phyloP scores from a whole-genome alignment of 2,329 filamentous ascomycete species.

The Aspergillaceae sp. region DNA sequence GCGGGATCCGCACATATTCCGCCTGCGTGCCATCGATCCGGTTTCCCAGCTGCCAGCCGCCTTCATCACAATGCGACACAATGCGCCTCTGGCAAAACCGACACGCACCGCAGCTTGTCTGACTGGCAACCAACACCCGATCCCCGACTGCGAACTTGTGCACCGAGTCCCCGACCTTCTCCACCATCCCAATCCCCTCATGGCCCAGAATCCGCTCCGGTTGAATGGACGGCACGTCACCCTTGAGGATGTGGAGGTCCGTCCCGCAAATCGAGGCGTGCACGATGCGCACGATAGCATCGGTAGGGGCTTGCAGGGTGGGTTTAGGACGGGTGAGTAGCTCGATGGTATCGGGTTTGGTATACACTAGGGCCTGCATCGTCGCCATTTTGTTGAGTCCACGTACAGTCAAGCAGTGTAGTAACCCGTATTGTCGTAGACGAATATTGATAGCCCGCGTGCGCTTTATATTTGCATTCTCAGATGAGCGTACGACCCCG shows the following conservation, averaged over 20 bases:
- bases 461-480: too few relatives aligned
- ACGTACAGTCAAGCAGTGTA: not conserved
- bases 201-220: conserved; percentile 44
- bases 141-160: conserved; percentile 42
- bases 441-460: too few relatives aligned
- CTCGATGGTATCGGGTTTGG: conserved; percentile 23
- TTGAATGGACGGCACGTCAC: conserved; percentile 42
- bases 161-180: conserved; percentile 39
- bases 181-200: conserved; percentile 45
- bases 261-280: conserved; percentile 48
- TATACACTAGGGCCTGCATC: conserved; percentile 45
- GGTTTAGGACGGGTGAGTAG: conserved; percentile 39
- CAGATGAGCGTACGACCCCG: too few relatives aligned
- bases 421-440: not conserved
- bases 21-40: conserved; percentile 47
- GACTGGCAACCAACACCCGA: conserved; percentile 45
- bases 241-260: conserved; percentile 50
- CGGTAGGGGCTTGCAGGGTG: conserved; percentile 33
- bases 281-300: conserved; percentile 44
- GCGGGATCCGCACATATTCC: conserved; percentile 47
- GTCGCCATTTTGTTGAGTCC: not conserved
- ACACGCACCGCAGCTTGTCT: conserved; percentile 45
- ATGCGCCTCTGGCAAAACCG: conserved; percentile 46
- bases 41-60: conserved; percentile 50
- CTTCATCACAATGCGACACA: conserved; percentile 45